These are phyloP conservation scores for Cercospora sojina DNA, from an alignment of 2,329 filamentous ascomycete genomes.

Conservation along the genomic window DNA sequence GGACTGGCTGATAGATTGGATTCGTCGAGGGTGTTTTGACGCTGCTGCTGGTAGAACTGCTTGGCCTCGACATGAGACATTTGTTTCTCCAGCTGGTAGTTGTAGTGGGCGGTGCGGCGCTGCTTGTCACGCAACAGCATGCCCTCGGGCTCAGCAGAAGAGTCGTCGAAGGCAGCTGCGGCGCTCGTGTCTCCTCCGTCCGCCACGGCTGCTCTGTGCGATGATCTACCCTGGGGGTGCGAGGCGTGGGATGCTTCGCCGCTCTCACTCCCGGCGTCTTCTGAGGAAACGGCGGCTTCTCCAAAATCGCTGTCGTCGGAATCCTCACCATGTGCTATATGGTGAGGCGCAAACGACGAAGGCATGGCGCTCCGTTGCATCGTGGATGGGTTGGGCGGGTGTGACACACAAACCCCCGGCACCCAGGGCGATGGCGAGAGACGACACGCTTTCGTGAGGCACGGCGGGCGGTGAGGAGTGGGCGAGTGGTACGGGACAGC, in stretches of 20 bases:
- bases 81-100: conserved; percentile 88
- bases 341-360: conserved; percentile 30
- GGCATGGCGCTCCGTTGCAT: conserved; percentile 34
- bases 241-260: not conserved
- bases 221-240: not conserved
- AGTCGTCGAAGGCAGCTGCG: conserved; percentile 17
- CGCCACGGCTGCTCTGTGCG: conserved; percentile 9
- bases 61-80: conserved; percentile 94
- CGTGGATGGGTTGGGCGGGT: not conserved
- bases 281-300: conserved; percentile 22
- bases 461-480: not conserved
- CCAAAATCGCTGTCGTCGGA: conserved; percentile 29
- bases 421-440: not conserved
- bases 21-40: conserved; percentile 57
- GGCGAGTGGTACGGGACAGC: not conserved
- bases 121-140: conserved; percentile 54
- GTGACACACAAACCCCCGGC: not conserved
- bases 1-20: conserved; percentile 36
- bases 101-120: conserved; percentile 81
- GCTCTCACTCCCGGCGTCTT: conserved; percentile 27
- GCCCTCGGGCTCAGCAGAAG: conserved; percentile 29
- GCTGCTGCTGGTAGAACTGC: conserved; percentile 89
- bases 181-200: conserved; percentile 23
- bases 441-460: not conserved
- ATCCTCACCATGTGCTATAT: conserved; percentile 27